Evolutionary conservation across 208 protist genomes (phyloP), one percentile per base, ranked within the genome.

Genomic region (Sergeia podlipaevii): DNA sequence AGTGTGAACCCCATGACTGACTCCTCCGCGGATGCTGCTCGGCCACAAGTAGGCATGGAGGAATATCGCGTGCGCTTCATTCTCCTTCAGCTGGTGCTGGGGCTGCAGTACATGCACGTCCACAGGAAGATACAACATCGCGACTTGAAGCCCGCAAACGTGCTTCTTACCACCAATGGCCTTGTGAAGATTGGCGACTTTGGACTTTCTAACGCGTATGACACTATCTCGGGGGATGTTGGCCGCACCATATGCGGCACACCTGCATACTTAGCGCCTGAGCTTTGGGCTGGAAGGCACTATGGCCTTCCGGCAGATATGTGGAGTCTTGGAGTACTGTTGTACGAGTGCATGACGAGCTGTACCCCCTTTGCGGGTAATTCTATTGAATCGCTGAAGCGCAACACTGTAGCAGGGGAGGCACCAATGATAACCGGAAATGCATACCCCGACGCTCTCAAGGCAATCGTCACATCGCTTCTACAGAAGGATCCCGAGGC

Each of bases 101-200:
- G 56, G 23, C 44, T 89, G 8, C 51, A 84, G 38, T 84, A 91
- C 57, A 52, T 87, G 36, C 82, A 93, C 48, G 42, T 43, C 1
- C 65, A 76, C 30, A 28, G 51, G 13, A 77, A 71, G 23, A 77
- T 91, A 11, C 65, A 88, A 8, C 79, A 88, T 50, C 65, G 83
- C n/a, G 79, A 88, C 46, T 29, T 88, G 27, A 91, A 91, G 56
- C 64, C 75, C 2, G 74, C 45, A 2, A 91, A 91, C 59, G 68
- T 88, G 18, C 52, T 88, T 0, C 38, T 85, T n/a, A 70, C 34
- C 30, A 74, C 63, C 24, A 66, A 56, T 15, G 79, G 83, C 3
- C 47, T 80, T 15, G 34, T 83, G 4, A 91, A 88, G 48, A 70
- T 91, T 18, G 83, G 67, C 17, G 79, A 88, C 55, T 91, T 88